Percentiles rank a stretch among this genome's conserved stretches.
phyloP scores from a whole-genome alignment of 768 basidiomycete species.

The Rossbeevera mucosa region DNA sequence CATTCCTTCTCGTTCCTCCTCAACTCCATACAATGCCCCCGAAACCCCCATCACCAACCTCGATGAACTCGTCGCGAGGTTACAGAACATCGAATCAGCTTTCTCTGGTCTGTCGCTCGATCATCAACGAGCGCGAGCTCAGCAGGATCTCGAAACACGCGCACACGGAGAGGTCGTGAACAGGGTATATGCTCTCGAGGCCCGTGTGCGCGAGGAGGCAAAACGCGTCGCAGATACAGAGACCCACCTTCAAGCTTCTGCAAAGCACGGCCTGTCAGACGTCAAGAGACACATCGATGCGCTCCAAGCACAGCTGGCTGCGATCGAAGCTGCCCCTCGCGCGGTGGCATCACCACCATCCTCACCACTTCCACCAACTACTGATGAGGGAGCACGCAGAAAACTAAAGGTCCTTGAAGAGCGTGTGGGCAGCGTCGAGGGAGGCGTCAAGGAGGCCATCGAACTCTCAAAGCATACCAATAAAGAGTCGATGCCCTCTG shows the following conservation, averaged over 20 bases:
- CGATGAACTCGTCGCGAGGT: conserved; percentile 57
- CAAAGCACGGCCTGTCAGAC: conserved; percentile 42
- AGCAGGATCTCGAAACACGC: conserved; percentile 50
- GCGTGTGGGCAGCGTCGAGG: conserved; percentile 56
- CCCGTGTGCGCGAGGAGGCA: conserved; percentile 43
- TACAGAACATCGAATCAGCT: conserved; percentile 59
- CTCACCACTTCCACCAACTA: conserved; percentile 20
- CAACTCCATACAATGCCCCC: conserved; percentile 47
- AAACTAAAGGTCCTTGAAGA: conserved; percentile 59
- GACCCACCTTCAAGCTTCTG: conserved; percentile 39
- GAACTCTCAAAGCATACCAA: conserved; percentile 52
- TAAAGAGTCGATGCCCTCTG: conserved; percentile 36
- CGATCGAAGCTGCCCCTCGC: conserved; percentile 23
- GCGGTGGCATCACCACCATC: conserved; percentile 13
- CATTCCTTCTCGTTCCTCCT: conserved; percentile 32
- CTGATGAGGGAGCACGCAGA: conserved; percentile 54
- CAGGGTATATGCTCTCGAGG: conserved; percentile 55
- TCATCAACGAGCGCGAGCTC: conserved; percentile 44
- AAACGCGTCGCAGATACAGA: conserved; percentile 51
- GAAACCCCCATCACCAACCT: conserved; percentile 60
- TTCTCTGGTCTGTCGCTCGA: conserved; percentile 58
- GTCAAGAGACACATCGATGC: conserved; percentile 55
- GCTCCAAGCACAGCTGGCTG: conserved; percentile 42
- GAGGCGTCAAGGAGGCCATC: conserved; percentile 65
- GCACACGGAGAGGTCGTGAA: conserved; percentile 49